Base-by-base conservation (phyloP, 129 eudicot genomes). In the Tagetes patula region DNA sequence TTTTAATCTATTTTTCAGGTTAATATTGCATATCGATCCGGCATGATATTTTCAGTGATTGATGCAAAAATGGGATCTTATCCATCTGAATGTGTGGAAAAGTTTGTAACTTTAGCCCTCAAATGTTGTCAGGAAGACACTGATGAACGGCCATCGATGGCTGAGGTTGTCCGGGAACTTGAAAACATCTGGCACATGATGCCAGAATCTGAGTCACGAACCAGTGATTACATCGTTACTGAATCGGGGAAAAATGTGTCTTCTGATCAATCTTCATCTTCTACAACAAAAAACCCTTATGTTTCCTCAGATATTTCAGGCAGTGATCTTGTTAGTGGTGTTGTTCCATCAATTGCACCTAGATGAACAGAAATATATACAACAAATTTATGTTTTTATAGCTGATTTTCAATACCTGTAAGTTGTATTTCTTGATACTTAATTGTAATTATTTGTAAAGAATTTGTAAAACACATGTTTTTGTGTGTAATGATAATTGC, bases 311-410 rank as follows among this genome's bases (percentile, higher is more conserved):
- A 93, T 74, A 70, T 87, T 20, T 89, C 96, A 0, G 98, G 98
- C 20, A 89, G 92, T 77, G 88, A 93, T 74, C 96, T 93, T 65
- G 88, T 93, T 42, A 93, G 98, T 65, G 98, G 98, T 65, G 87
- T 65, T 31, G 3, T 84, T 52, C 98, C 96, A 63, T 70, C 79
- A 39, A 84, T 93, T 75, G 46, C 80, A 38, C 98, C 98, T 27
- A 82, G 98, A 79, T 90, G 83, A 85, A 76, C 63, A 65, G 31
- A 32, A 43, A 7, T 5, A 3, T 72, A 3, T 33, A 43, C 48
- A 43, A 50, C 10, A n/a, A 4, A 4, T 56, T 3, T 64, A 61
- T 45, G 69, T 62, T 63, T 7, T 20, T 58, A 45, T 56, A 36
- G 62, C 48, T 77, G 64, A 69, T 37, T 69, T 67, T 58, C 27